These are phyloP conservation scores for Athelia psychrophila DNA, from an alignment of 1,284 basidiomycete species.

Conservation along the genomic window DNA sequence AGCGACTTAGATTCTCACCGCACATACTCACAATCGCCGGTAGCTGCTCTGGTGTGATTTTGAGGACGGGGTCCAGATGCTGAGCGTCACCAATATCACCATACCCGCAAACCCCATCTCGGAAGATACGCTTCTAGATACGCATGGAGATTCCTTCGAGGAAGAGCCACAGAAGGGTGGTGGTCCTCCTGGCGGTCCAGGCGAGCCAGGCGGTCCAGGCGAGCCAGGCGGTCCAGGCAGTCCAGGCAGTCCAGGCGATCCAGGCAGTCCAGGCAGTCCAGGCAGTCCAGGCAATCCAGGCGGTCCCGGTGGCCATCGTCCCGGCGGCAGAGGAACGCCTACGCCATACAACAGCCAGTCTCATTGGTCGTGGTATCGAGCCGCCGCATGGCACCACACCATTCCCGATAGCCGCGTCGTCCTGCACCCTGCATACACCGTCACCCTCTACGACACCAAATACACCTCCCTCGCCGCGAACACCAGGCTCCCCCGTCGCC, in stretches of 20 bases:
- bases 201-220: not conserved
- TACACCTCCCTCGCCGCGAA: not conserved
- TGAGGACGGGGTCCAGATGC: not conserved
- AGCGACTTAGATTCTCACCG: not conserved
- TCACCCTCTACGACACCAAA: not conserved
- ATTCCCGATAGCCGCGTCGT: not conserved
- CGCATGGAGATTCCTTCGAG: too few species aligned
- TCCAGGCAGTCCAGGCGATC: not conserved
- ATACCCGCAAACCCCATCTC: not conserved
- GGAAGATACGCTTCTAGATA: not conserved
- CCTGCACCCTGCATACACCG: not conserved
- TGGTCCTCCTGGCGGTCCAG: not conserved
- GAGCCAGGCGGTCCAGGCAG: not conserved
- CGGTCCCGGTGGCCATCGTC: not conserved
- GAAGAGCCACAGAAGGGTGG: too few species aligned
- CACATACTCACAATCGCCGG: not conserved
- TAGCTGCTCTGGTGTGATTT: constrained; percentile 1
- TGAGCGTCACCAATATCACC: not conserved
- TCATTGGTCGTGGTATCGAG: not conserved
- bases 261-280: not conserved
- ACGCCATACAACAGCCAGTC: not conserved
- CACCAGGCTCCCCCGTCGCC: not conserved
- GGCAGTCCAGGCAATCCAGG: not conserved
- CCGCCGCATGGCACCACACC: not conserved
- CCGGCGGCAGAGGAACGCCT: not conserved